phyloP scores from a whole-genome alignment of 345 rosid species.

The Balakata baccata region DNA sequence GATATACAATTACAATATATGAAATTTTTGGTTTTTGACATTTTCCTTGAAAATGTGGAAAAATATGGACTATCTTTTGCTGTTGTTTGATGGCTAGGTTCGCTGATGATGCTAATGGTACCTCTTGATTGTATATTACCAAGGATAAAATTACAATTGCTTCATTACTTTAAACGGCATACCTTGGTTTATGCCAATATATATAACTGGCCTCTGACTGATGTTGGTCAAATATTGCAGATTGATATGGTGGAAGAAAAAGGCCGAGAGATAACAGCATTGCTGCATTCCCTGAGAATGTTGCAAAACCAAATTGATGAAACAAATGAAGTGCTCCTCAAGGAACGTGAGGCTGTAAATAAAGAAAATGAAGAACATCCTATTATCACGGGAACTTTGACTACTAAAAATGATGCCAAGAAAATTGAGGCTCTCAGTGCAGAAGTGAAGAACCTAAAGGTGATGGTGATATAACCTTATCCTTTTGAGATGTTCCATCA shows the following conservation, averaged over 20 bases:
- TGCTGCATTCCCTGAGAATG: slow-evolving; percentile 13
- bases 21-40: background rate
- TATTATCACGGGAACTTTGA: slow-evolving; percentile 29
- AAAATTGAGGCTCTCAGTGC: slow-evolving; percentile 44
- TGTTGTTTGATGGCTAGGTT: background rate
- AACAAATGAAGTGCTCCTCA: slow-evolving; percentile 15
- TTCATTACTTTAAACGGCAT: background rate
- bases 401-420: slow-evolving; percentile 37
- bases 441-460: slow-evolving; percentile 65
- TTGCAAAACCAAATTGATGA: slow-evolving; percentile 19
- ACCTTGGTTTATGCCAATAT: background rate
- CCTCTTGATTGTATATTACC: background rate
- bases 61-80: background rate
- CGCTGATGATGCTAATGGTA: background rate
- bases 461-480: slow-evolving; percentile 25
- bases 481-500: slow-evolving; percentile 11
- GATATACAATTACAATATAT: background rate
- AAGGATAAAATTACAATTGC: background rate
- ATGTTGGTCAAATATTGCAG: slow-evolving; percentile 17
- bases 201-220: slow-evolving; percentile 6
- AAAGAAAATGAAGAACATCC: background rate
- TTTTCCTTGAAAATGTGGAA: background rate
- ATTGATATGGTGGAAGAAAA: slow-evolving; percentile 14
- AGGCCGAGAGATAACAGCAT: slow-evolving; percentile 17
- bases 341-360: slow-evolving; percentile 28